These are phyloP conservation scores for Laetiporus sulphureus DNA, from an alignment of 1,284 basidiomycete species.

Conservation along the genomic window DNA sequence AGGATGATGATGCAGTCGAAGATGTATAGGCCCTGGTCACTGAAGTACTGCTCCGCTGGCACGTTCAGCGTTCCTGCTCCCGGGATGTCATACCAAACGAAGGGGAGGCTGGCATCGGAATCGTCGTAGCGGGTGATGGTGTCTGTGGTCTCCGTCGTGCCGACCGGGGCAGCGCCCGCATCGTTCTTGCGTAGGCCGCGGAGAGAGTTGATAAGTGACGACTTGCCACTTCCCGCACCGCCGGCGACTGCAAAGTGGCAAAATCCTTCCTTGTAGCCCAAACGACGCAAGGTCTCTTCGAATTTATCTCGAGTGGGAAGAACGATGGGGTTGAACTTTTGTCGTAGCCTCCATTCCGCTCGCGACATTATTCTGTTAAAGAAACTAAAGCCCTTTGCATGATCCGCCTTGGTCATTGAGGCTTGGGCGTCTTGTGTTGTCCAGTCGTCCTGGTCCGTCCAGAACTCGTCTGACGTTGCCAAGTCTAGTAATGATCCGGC, in stretches of 20 bases:
- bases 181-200: slow-evolving; percentile 4
- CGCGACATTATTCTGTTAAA: too few species aligned
- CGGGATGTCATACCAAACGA: slow-evolving; percentile 2
- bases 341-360: not conserved
- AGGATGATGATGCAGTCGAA: slow-evolving; percentile 2
- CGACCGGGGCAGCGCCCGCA: not conserved
- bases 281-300: not conserved
- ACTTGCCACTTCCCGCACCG: slow-evolving; percentile 4
- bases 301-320: not conserved
- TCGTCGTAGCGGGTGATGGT: slow-evolving; percentile 2
- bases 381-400: too few species aligned
- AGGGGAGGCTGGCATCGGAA: not conserved
- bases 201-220: slow-evolving; percentile 7
- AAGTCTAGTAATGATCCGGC: too few species aligned
- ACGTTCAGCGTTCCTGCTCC: not conserved
- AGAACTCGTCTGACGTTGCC: too few species aligned
- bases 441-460: too few species aligned
- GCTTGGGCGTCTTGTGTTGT: too few species aligned
- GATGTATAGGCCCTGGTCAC: not conserved
- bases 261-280: slow-evolving; percentile 1
- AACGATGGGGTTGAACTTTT: not conserved
- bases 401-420: too few species aligned
- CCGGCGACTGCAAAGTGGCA: slow-evolving; percentile 6
- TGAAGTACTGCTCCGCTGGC: slow-evolving; percentile 1
- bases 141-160: not conserved